phyloP scores from a whole-genome alignment of 306 rosid genomes.

The Cicer cuneatum region DNA sequence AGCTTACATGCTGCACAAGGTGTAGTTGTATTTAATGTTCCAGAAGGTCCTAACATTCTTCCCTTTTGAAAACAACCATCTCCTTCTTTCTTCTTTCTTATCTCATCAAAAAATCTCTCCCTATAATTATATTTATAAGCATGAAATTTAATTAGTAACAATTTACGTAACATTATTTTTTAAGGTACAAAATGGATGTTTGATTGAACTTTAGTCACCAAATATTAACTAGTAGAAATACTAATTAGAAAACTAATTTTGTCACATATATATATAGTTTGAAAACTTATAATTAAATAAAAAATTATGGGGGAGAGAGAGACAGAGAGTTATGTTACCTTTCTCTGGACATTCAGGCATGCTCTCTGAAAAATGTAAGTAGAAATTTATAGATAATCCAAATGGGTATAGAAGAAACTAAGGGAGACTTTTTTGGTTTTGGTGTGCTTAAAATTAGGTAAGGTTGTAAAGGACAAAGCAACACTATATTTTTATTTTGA shows the following conservation, averaged over 20 bases:
- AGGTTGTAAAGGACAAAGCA: slow-evolving; percentile 55
- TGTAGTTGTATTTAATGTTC: slow-evolving; percentile 84
- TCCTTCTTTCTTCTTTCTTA: slow-evolving; percentile 82
- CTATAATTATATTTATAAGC: slow-evolving; percentile 17
- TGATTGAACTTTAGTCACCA: neutral
- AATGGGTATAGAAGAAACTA: slow-evolving; percentile 49
- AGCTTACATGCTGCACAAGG: slow-evolving; percentile 99
- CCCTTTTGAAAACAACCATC: slow-evolving; percentile 68
- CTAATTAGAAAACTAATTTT: neutral
- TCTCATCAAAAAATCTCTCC: slow-evolving; percentile 76
- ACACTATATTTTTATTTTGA: slow-evolving; percentile 51
- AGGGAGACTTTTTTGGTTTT: slow-evolving; percentile 36
- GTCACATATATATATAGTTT: neutral
- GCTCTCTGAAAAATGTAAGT: slow-evolving; percentile 56
- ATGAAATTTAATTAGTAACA: neutral
- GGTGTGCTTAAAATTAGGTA: slow-evolving; percentile 76
- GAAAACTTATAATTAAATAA: slow-evolving; percentile 5
- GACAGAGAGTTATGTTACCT: slow-evolving; percentile 60
- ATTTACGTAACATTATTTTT: neutral
- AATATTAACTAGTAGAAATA: neutral
- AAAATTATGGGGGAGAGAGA: slow-evolving; percentile 21
- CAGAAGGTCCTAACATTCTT: slow-evolving; percentile 80
- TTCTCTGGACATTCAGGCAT: slow-evolving; percentile 98
- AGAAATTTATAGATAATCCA: slow-evolving; percentile 41
- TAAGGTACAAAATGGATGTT: neutral